A percentile compares a stretch with the other conserved stretches of the same genome.
Conservation (phyloP, 2,329 filamentous ascomycete genomes). For the Ascochyta rabiei region DNA sequence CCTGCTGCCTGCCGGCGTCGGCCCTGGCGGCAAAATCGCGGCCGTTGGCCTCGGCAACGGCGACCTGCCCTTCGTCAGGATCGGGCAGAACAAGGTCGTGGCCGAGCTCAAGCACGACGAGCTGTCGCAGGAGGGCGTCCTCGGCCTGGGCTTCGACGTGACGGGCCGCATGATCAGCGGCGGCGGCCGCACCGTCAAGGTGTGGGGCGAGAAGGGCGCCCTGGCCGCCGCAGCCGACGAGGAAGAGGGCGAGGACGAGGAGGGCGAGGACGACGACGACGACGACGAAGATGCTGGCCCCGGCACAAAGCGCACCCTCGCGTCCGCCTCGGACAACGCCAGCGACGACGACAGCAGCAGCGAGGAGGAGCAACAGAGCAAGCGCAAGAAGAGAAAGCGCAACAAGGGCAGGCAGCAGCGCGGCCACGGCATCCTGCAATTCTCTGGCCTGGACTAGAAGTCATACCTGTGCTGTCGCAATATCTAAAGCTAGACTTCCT, state of each 20-base stretch:
- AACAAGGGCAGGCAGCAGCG: slow-evolving; percentile 44
- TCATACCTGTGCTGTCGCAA: no score
- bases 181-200: slow-evolving; percentile 83
- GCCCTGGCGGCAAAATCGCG: slow-evolving; percentile 71
- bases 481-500: no score
- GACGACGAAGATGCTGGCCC: slow-evolving; percentile 54
- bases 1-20: slow-evolving; percentile 72
- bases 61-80: slow-evolving; percentile 74
- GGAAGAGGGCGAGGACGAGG: slow-evolving; percentile 56
- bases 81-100: slow-evolving; percentile 75
- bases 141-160: slow-evolving; percentile 82
- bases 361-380: slow-evolving; percentile 51
- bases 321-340: slow-evolving; percentile 56
- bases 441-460: slow-evolving; percentile 41
- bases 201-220: slow-evolving; percentile 78
- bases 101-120: slow-evolving; percentile 78
- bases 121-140: slow-evolving; percentile 72
- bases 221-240: slow-evolving; percentile 59
- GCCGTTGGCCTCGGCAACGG: slow-evolving; percentile 85
- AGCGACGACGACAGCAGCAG: slow-evolving; percentile 54
- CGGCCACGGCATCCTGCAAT: slow-evolving; percentile 44
- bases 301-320: slow-evolving; percentile 35
- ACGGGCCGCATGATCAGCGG: slow-evolving; percentile 87
- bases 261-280: slow-evolving; percentile 50
- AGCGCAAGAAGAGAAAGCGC: slow-evolving; percentile 53